Conservation (phyloP, 169 alveolate species). For the Eimeria tenella region DNA sequence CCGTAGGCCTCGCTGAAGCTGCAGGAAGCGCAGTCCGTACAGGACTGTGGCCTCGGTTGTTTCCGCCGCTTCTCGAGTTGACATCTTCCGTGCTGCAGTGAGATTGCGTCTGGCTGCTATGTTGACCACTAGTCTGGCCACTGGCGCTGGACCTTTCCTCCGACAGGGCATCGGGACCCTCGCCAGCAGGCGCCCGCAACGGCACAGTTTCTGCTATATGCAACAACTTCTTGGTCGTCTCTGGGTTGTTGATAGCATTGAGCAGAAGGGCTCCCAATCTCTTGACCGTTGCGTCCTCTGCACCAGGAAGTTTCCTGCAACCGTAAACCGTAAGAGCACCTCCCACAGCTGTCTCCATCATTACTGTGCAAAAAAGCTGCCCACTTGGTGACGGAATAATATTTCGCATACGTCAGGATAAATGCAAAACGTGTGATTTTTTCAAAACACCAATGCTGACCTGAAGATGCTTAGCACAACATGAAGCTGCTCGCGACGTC, state of each 20-base stretch:
- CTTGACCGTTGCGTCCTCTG: conserved; percentile 46
- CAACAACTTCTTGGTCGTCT: conserved; percentile 24
- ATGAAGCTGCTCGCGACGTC: conserved; percentile 75
- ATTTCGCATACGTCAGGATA: too few species aligned
- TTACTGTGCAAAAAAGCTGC: too few species aligned
- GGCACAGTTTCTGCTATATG: conserved; percentile 51
- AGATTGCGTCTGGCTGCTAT: conserved; percentile 21
- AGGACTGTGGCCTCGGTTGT: conserved; percentile 11
- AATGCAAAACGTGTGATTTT: too few species aligned
- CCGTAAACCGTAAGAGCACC: not conserved
- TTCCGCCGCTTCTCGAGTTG: conserved; percentile 16
- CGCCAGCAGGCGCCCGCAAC: conserved; percentile 23
- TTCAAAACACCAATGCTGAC: conserved; percentile 5
- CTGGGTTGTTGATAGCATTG: conserved; percentile 21
- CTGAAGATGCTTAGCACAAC: conserved; percentile 49
- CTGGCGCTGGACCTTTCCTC: conserved; percentile 25
- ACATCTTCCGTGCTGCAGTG: conserved; percentile 41
- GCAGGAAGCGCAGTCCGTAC: conserved; percentile 5
- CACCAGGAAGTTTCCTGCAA: conserved; percentile 29
- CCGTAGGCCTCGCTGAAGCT: conserved; percentile 17
- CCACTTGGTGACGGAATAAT: too few species aligned
- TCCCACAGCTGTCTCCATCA: not conserved
- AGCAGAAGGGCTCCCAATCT: not conserved
- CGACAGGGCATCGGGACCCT: conserved; percentile 21
- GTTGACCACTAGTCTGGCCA: conserved; percentile 7